A percentile compares a stretch with the other conserved stretches of the same genome.
phyloP scores from a whole-genome alignment of 1,139 yeast species.

The Blastobotrys elegans region DNA sequence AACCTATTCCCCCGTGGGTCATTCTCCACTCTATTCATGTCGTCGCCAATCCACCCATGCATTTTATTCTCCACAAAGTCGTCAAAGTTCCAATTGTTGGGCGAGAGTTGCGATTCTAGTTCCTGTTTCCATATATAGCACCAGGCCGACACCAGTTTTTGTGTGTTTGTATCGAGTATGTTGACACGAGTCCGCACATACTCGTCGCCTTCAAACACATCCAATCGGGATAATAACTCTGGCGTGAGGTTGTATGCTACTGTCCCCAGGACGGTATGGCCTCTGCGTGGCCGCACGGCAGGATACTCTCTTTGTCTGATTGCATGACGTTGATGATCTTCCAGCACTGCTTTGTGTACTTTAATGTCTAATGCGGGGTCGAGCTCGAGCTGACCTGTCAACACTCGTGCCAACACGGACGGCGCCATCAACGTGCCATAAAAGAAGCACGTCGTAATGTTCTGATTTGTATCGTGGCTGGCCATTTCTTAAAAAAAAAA shows the following conservation, averaged over 20 bases:
- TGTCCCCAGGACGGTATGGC: constrained; percentile 26
- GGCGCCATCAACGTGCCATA: constrained; percentile 36
- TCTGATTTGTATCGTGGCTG: too few species aligned
- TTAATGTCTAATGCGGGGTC: constrained; percentile 15
- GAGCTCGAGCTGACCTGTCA: constrained; percentile 21
- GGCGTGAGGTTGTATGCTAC: constrained; percentile 27
- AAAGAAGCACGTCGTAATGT: constrained; percentile 14
- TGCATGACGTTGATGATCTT: constrained; percentile 24
- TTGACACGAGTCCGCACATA: constrained; percentile 25
- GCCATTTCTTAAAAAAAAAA: neutral
- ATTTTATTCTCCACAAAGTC: constrained; percentile 20
- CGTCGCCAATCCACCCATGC: constrained; percentile 27
- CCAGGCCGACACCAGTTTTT: constrained; percentile 19
- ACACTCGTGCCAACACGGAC: constrained; percentile 31
- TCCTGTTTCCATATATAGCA: constrained; percentile 27
- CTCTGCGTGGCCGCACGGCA: constrained; percentile 22
- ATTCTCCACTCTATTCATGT: constrained; percentile 19
- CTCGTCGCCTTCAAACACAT: constrained; percentile 34
- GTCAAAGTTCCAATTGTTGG: constrained; percentile 25
- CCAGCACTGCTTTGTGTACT: constrained; percentile 25
- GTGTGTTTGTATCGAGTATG: constrained; percentile 21
- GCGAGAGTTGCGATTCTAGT: constrained; percentile 13
- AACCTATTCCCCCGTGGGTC: constrained; percentile 5
- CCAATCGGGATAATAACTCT: constrained; percentile 25
- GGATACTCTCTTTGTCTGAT: constrained; percentile 31